Evolutionary conservation across 257 asterid species (phyloP), one percentile per base, ranked within the genome.

Genomic region (Nicotiana benthamiana): DNA sequence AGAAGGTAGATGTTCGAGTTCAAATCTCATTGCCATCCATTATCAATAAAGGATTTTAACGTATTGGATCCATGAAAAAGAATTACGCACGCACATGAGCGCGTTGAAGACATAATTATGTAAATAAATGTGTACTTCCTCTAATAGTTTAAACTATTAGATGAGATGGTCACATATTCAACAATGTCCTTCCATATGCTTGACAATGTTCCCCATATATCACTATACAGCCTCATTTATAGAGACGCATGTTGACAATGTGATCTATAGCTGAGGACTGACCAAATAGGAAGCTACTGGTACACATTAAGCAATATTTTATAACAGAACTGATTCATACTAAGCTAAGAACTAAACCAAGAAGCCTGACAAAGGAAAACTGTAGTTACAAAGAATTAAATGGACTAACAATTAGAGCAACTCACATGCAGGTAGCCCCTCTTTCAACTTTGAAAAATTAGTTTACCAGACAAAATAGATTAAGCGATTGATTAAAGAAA

Each of bases 131-230:
- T 20, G 57, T 11, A 36, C 32, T 40, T 40, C 46, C 53, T 32
- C 75, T 34, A 67, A 68, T 18, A 34, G 28, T 18, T 66, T 34
- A 34, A 66, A 7, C 75, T 67, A 34, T 64, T 34, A 10, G 9
- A 40, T n/a, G 54, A 68, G 30, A 68, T 36, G 77, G 17, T 68
- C 9, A 36, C 27, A 68, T 9, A 68, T 20, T 67, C 40, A n/a
- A 67, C n/a, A 68, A 68, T 13, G 48, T 72, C 77, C 36, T 28
- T 43, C 22, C 77, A 72, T 46, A 72, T 72, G 60, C 77, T 67
- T 10, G 30, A 34, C 54, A 3, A 36, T 36, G 30, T 67, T 11
- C 54, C 76, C 76, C 54, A 32, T 36, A n/a, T 36, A 67, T 67
- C 54, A 67, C 20, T 67, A 10, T 36, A 67, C 76, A 67, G 40